phyloP scores from a whole-genome alignment of 2,329 filamentous ascomycete species.

The Microsporum canis region DNA sequence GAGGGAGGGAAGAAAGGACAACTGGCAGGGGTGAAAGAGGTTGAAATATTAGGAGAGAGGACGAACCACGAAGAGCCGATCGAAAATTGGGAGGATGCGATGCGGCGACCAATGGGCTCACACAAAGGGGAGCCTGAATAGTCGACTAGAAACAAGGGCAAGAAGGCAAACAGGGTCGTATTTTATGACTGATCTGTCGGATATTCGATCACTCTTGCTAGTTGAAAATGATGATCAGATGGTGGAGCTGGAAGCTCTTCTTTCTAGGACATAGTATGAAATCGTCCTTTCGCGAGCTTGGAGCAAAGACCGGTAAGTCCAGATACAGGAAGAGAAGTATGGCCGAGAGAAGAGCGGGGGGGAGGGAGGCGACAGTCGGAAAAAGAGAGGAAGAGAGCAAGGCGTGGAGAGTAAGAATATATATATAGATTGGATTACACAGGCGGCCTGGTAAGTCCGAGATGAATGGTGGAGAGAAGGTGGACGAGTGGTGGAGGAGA shows the following conservation, averaged over 20 bases:
- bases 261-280: background rate
- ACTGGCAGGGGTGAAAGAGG: background rate
- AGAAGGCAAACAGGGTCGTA: background rate
- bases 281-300: background rate
- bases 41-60: background rate
- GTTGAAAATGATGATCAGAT: background rate
- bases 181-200: background rate
- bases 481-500: background rate
- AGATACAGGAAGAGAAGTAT: background rate
- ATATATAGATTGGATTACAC: background rate
- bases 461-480: background rate
- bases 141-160: slow-evolving; percentile 5
- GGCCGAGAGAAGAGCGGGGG: background rate
- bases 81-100: slow-evolving; percentile 4
- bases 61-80: background rate
- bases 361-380: background rate
- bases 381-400: background rate
- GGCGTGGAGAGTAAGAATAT: background rate
- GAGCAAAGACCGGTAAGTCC: background rate
- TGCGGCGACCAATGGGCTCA: slow-evolving; percentile 2
- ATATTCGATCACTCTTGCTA: background rate
- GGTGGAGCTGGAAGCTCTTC: background rate
- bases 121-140: background rate
- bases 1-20: background rate
- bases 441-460: background rate